Percentiles rank a stretch among this genome's conserved stretches.
Conservation (phyloP, 352 stramenopile species). For the Globisporangium cylindrosporum region DNA sequence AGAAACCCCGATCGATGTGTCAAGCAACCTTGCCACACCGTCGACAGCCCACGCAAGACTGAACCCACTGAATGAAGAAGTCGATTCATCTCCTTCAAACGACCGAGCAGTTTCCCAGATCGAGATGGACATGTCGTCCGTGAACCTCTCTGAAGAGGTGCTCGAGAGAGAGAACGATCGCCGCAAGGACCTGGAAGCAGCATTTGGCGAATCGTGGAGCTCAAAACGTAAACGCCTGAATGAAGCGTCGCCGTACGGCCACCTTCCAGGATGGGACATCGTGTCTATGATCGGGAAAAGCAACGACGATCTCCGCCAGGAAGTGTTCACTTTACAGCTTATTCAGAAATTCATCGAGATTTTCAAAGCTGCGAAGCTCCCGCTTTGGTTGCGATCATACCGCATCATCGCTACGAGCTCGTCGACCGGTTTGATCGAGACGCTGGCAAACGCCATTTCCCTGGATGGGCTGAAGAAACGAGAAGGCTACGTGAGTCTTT, state of each 20-base stretch:
- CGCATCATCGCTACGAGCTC: slow-evolving; percentile 96
- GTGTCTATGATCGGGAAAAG: slow-evolving; percentile 98
- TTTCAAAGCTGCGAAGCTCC: slow-evolving; percentile 92
- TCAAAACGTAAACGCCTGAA: slow-evolving; percentile 92
- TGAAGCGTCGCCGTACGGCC: slow-evolving; percentile 84
- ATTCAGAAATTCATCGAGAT: slow-evolving; percentile 98
- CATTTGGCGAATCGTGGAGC: slow-evolving; percentile 95
- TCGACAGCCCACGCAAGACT: slow-evolving; percentile 29
- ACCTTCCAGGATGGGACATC: slow-evolving; percentile 92
- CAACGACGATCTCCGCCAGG: slow-evolving; percentile 98
- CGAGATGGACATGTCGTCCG: slow-evolving; percentile 56
- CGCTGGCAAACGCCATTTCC: slow-evolving; percentile 96
- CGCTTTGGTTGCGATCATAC: slow-evolving; percentile 96
- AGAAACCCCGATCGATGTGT: slow-evolving; percentile 67
- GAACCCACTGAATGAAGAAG: slow-evolving; percentile 23
- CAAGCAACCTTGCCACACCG: slow-evolving; percentile 53
- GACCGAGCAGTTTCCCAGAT: slow-evolving; percentile 26
- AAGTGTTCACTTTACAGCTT: slow-evolving; percentile 98
- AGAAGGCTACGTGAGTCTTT: slow-evolving; percentile 91
- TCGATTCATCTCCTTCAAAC: slow-evolving; percentile 23
- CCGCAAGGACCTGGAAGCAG: slow-evolving; percentile 74
- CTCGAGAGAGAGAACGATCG: slow-evolving; percentile 82
- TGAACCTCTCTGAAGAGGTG: slow-evolving; percentile 66
- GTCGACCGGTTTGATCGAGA: slow-evolving; percentile 97
- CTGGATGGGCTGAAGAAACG: slow-evolving; percentile 98